Conservation (phyloP, 179 eudicot species). For the Sideroxylon spinosum region DNA sequence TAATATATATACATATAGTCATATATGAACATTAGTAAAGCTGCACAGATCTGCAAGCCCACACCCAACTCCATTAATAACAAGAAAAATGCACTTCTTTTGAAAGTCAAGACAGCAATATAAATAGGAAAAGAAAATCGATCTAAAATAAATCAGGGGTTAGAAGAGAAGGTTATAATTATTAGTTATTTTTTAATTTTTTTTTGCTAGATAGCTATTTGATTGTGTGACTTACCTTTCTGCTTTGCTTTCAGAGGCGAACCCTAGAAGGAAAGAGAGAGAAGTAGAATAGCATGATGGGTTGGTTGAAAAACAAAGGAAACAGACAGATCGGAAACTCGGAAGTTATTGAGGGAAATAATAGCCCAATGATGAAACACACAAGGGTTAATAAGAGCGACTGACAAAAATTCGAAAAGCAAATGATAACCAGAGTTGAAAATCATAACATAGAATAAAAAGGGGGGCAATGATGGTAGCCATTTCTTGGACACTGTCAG, state of each 20-base stretch:
- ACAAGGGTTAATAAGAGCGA: background rate
- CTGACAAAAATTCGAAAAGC: background rate
- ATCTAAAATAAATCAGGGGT: background rate
- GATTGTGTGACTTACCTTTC: background rate
- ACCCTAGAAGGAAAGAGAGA: constrained; percentile 2
- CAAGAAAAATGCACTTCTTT: background rate
- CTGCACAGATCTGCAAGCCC: constrained; percentile 3
- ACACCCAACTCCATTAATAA: background rate
- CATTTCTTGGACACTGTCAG: constrained; percentile 7
- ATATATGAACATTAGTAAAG: background rate
- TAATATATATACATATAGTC: background rate
- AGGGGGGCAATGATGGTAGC: constrained; percentile 16
- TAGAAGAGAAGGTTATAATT: background rate
- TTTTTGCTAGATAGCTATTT: background rate
- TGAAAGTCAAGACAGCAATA: background rate
- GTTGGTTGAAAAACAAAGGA: background rate
- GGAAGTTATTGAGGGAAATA: background rate
- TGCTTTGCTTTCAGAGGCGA: background rate
- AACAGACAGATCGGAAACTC: background rate
- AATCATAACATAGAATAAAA: background rate
- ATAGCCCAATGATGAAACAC: constrained; percentile 4
- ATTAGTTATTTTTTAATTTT: background rate
- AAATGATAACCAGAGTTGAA: constrained; percentile 14
- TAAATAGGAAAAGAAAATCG: background rate
- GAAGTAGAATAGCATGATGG: background rate